Conservation (phyloP, 2,329 filamentous ascomycete genomes). For the Colletotrichum sojae region DNA sequence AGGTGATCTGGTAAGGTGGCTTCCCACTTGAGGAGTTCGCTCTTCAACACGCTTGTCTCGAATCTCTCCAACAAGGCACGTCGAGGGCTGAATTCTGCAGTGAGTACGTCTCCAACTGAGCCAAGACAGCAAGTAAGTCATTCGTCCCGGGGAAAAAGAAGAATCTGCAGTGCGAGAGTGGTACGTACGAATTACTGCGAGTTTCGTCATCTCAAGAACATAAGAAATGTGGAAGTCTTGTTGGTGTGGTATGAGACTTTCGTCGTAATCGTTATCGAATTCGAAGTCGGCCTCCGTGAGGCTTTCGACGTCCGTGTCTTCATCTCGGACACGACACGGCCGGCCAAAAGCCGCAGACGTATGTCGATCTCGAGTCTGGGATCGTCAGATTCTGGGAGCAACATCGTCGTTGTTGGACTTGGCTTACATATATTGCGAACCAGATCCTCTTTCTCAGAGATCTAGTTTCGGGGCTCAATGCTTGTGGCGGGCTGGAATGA, state of each 20-base stretch:
- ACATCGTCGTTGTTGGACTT: not conserved
- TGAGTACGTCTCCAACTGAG: slow-evolving; percentile 14
- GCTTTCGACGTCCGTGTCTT: slow-evolving; percentile 55
- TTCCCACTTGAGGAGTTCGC: not conserved
- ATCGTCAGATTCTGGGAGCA: not conserved
- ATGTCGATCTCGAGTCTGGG: slow-evolving; percentile 49
- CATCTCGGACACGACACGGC: slow-evolving; percentile 54
- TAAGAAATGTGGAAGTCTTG: slow-evolving; percentile 52
- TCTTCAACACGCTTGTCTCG: not conserved
- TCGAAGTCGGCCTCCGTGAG: slow-evolving; percentile 49
- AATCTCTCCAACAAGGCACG: slow-evolving; percentile 1
- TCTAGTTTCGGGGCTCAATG: not conserved
- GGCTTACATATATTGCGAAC: slow-evolving; percentile 34
- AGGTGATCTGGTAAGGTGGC: not conserved
- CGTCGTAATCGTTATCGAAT: slow-evolving; percentile 46
- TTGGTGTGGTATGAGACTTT: slow-evolving; percentile 31
- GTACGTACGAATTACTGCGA: slow-evolving; percentile 49
- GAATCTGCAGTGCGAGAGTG: not conserved
- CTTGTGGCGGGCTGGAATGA: not conserved
- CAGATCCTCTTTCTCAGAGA: slow-evolving; percentile 26
- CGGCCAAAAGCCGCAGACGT: slow-evolving; percentile 53
- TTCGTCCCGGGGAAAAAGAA: not conserved
- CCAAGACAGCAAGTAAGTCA: not conserved
- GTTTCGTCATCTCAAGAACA: slow-evolving; percentile 54
- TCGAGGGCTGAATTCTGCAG: slow-evolving; percentile 24